A percentile compares a stretch with the other conserved stretches of the same genome.
Conservation (phyloP, 208 protist genomes). For the Trypanosoma rangeli region DNA sequence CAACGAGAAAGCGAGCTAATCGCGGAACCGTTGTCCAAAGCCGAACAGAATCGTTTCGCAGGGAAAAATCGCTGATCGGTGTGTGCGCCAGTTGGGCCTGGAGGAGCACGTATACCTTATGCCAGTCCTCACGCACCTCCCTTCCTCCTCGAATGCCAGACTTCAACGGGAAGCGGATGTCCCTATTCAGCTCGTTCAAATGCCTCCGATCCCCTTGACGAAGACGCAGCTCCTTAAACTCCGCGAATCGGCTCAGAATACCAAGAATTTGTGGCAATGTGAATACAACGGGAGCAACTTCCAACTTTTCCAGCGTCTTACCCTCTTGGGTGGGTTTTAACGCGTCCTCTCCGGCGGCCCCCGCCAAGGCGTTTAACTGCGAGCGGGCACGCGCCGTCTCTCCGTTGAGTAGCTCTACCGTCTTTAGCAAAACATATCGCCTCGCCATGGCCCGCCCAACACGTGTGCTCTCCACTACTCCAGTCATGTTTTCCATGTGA, state of each 20-base stretch:
- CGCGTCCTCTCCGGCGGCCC: neutral
- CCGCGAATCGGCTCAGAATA: slow-evolving; percentile 59
- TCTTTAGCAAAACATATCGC: slow-evolving; percentile 83
- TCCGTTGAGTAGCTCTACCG: slow-evolving; percentile 62
- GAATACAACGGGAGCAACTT: slow-evolving; percentile 1
- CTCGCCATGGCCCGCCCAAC: slow-evolving; percentile 72
- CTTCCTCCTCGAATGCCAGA: slow-evolving; percentile 61
- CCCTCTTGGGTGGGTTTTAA: neutral
- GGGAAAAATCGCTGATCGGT: slow-evolving; percentile 58
- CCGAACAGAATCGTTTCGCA: slow-evolving; percentile 76
- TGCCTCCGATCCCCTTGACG: slow-evolving; percentile 79
- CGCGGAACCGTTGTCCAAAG: slow-evolving; percentile 71
- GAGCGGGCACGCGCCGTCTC: slow-evolving; percentile 11
- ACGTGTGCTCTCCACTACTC: slow-evolving; percentile 34
- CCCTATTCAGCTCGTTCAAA: slow-evolving; percentile 82
- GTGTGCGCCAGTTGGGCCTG: slow-evolving; percentile 67
- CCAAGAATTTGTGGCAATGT: slow-evolving; percentile 31
- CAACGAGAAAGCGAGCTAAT: slow-evolving; percentile 57
- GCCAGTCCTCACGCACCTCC: slow-evolving; percentile 87
- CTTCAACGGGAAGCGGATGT: slow-evolving; percentile 61
- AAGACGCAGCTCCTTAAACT: slow-evolving; percentile 74
- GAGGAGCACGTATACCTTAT: slow-evolving; percentile 86
- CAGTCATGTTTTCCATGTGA: slow-evolving; percentile 1
- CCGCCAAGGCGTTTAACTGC: neutral
- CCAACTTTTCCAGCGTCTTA: neutral